Evolutionary conservation across 2,329 filamentous ascomycete species (phyloP), one percentile per base, ranked within the genome.

Genomic region (Aplosporella prunicola): DNA sequence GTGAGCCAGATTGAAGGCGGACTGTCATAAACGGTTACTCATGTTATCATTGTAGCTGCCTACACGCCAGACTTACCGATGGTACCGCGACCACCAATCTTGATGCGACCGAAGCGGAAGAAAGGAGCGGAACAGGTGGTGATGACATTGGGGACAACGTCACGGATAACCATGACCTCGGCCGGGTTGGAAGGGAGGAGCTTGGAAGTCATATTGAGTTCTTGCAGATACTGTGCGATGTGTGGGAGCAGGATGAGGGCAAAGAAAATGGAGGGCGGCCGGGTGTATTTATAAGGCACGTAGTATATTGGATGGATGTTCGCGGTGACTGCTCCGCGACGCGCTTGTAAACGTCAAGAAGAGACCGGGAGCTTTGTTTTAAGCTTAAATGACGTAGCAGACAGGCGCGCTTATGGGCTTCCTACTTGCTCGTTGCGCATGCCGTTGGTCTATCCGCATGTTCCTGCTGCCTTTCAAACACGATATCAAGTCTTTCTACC

Each of bases 141-240:
- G 38, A 94, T 72, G 18, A 48, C 48, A 47, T 81, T 79, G 10
- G 84, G 82, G 2, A 82, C 84, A 49, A 96, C 64, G 50, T 87
- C 74, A 45, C 89, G 83, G 52, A 93, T 89, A 43, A 94, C 85
- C 81, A 94, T 93, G 45, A 91, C 79, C 52, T 84, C 76, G 13
- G 78, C 73, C 9, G 88, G 87, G 50, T 89, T 79, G n/a, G 57
- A 55, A 2, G 67, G 67, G 14, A 69, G 60, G 38, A 61, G 45
- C 45, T 60, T 61, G 6, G 49, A 52, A 24, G 55, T 40, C 58
- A 61, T 61, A 17, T 35, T 51, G 46, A 17, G 13, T 22, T 39
- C 8, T 7, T 16, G 29, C 9, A 29, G 18, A 17, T 4, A 20
- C 6, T 9, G 3, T 13, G 24, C 6, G 25, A 20, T 10, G 18